These are phyloP conservation scores for Anethum foeniculum DNA, from an alignment of 140 eudicot genomes.

Conservation along the genomic window DNA sequence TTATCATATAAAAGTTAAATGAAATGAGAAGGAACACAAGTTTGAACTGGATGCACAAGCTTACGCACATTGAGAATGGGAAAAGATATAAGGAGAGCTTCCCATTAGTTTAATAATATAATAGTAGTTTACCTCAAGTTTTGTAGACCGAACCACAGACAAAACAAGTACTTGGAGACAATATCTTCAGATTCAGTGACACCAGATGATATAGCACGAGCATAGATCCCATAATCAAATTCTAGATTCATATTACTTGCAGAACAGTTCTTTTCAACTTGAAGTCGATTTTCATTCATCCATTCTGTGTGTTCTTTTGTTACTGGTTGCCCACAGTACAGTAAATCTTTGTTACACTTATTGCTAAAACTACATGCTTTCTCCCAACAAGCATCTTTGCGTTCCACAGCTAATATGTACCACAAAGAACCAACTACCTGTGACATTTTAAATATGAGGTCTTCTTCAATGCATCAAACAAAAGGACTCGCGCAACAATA, in stretches of 20 bases:
- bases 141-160: slow-evolving; percentile 92
- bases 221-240: slow-evolving; percentile 70
- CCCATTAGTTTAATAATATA: not conserved
- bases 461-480: not conserved
- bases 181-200: slow-evolving; percentile 57
- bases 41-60: not conserved
- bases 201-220: slow-evolving; percentile 52
- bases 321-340: slow-evolving; percentile 50
- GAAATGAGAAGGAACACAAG: not conserved
- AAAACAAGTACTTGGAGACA: slow-evolving; percentile 56
- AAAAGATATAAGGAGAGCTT: not conserved
- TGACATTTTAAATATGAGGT: slow-evolving; percentile 9
- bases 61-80: not conserved
- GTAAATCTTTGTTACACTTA: slow-evolving; percentile 31
- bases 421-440: slow-evolving; percentile 90
- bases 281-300: slow-evolving; percentile 30
- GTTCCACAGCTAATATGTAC: slow-evolving; percentile 83
- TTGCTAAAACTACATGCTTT: slow-evolving; percentile 38
- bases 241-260: slow-evolving; percentile 25
- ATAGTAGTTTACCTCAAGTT: slow-evolving; percentile 49
- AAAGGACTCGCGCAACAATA: not conserved
- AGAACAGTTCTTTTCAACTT: slow-evolving; percentile 51
- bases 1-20: not conserved
- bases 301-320: slow-evolving; percentile 34
- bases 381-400: slow-evolving; percentile 78